Evolutionary conservation across 495 filamentous ascomycete species (phyloP).

Genomic region (Xylaria acuta): DNA sequence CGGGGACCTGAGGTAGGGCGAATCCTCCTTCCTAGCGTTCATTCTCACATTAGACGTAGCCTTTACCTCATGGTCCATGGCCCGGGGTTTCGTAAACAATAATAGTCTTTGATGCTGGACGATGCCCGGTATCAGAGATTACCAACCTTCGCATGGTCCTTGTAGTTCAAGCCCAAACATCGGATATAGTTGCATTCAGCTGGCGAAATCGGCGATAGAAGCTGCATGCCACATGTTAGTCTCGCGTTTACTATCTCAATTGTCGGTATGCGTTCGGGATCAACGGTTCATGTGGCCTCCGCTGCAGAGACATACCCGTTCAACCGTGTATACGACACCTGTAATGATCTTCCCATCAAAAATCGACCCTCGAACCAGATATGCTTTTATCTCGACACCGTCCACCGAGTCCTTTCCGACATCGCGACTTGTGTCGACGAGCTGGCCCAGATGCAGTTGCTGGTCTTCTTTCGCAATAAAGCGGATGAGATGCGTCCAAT

Average conservation of each 20-base stretch:
- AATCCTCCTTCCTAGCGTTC: constrained; percentile 42
- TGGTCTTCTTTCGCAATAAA: constrained; percentile 55
- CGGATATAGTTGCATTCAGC: constrained; percentile 56
- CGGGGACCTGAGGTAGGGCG: constrained; percentile 47
- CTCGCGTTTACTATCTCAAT: background rate
- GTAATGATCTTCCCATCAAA: constrained; percentile 48
- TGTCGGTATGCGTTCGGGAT: background rate
- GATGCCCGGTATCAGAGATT: background rate
- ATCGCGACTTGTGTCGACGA: constrained; percentile 41
- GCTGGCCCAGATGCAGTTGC: constrained; percentile 49
- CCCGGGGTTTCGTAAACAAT: background rate
- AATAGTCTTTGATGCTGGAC: background rate
- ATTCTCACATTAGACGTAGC: background rate
- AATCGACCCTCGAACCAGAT: constrained; percentile 46
- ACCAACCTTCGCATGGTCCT: constrained; percentile 45
- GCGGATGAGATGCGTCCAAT: constrained; percentile 54
- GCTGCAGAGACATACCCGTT: constrained; percentile 17
- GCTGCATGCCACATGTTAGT: constrained; percentile 12
- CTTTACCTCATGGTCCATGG: background rate
- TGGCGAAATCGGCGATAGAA: constrained; percentile 44
- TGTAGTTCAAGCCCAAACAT: constrained; percentile 56
- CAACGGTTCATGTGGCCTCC: background rate
- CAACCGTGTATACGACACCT: constrained; percentile 43
- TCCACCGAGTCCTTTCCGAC: constrained; percentile 45
- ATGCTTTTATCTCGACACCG: constrained; percentile 43